These are phyloP conservation scores for Fusarium humuli DNA, from an alignment of 2,329 filamentous ascomycete genomes.

Conservation along the genomic window DNA sequence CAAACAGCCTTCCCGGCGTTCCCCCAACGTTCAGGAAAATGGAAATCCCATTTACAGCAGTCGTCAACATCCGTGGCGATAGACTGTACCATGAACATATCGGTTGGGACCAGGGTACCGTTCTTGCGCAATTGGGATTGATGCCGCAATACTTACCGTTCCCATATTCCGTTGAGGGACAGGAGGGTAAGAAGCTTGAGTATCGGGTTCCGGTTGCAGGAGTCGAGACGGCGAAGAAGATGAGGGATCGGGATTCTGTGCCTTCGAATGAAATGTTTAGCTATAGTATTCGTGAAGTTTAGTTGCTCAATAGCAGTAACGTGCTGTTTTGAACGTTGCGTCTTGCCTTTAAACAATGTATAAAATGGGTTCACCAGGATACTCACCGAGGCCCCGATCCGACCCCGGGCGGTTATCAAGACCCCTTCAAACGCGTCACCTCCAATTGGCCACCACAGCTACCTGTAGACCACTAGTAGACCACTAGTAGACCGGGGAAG, in stretches of 20 bases:
- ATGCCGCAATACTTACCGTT: conserved; percentile 71
- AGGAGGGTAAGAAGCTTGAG: conserved; percentile 41
- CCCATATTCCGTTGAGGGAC: conserved; percentile 62
- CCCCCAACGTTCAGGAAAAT: conserved; percentile 65
- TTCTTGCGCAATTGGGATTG: conserved; percentile 68
- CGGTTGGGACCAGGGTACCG: conserved; percentile 74
- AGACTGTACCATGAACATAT: conserved; percentile 75
- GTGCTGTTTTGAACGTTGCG: not conserved
- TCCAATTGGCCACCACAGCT: not conserved
- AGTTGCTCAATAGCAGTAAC: not conserved
- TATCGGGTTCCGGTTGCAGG: conserved; percentile 51
- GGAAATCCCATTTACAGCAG: conserved; percentile 69
- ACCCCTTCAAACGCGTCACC: not conserved
- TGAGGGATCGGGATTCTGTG: conserved; percentile 48
- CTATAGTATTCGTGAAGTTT: conserved; percentile 38
- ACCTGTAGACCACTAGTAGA: no score
- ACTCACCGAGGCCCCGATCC: not conserved
- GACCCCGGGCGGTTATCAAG: not conserved
- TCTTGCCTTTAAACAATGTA: not conserved
- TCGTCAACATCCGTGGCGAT: conserved; percentile 73
- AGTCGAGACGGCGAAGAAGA: conserved; percentile 49
- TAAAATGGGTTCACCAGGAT: not conserved
- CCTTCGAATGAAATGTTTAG: conserved; percentile 51
- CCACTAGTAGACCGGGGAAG: no score
- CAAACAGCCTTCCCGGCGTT: conserved; percentile 61